Percentiles rank a stretch among this genome's conserved stretches.
phyloP scores from a whole-genome alignment of 73 alveolate species.

The Paramecium octaurelia region DNA sequence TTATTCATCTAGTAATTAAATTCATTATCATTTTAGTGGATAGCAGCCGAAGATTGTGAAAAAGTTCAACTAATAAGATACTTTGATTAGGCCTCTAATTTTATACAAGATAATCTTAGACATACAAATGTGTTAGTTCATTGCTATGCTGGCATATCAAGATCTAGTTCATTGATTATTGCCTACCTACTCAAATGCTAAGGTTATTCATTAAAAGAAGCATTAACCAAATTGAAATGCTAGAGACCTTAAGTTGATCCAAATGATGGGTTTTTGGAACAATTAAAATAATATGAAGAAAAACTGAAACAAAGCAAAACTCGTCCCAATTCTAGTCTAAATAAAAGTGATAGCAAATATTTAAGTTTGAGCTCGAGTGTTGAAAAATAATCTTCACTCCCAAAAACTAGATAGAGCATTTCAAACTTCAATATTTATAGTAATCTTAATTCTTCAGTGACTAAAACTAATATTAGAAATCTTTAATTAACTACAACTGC shows the following conservation, averaged over 20 bases:
- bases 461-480: background rate
- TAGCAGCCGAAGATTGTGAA: slow-evolving; percentile 9
- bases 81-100: background rate
- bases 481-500: background rate
- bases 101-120: background rate
- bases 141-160: slow-evolving; percentile 61
- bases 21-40: background rate
- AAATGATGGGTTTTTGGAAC: slow-evolving; percentile 1
- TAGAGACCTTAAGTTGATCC: slow-evolving; percentile 24
- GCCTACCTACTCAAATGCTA: slow-evolving; percentile 52
- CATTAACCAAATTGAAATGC: background rate
- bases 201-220: slow-evolving; percentile 22
- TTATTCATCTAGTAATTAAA: background rate
- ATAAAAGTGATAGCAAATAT: background rate
- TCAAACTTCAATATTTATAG: background rate
- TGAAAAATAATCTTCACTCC: background rate
- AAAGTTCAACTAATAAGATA: background rate
- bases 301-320: background rate
- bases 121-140: slow-evolving; percentile 29
- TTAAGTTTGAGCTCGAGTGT: background rate
- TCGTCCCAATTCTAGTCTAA: background rate
- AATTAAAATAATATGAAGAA: background rate
- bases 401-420: background rate
- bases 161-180: slow-evolving; percentile 51
- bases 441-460: background rate